phyloP scores from a whole-genome alignment of 192 early-diverging fungal species.

The Coemansia sp. region DNA sequence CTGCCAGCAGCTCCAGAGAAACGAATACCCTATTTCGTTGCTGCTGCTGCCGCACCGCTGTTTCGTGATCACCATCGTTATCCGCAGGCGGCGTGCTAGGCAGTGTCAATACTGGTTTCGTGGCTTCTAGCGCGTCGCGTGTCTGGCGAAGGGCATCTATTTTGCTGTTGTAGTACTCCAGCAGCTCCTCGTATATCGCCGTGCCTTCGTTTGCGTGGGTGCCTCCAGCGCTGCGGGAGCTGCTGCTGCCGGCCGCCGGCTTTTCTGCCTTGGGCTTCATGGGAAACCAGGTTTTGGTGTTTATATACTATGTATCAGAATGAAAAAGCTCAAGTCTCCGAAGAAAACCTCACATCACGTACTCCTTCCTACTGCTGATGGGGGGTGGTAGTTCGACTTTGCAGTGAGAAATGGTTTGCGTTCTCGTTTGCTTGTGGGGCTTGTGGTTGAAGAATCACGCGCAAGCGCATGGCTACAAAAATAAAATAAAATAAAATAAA shows the following conservation, averaged over 20 bases:
- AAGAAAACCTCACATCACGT: no score
- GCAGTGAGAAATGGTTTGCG: background rate
- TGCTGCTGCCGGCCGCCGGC: background rate
- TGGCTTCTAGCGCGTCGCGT: constrained; percentile 37
- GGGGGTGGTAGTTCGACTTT: no score
- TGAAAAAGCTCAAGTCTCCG: no score
- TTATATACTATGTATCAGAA: background rate
- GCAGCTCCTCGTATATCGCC: constrained; percentile 45
- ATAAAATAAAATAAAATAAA: no score
- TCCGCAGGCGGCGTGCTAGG: constrained; percentile 15
- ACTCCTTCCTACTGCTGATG: no score
- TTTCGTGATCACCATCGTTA: constrained; percentile 1
- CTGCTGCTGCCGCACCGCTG: background rate
- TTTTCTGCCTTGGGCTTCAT: constrained; percentile 19
- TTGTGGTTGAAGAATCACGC: background rate
- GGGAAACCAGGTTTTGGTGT: background rate
- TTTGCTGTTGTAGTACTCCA: constrained; percentile 42
- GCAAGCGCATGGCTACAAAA: background rate
- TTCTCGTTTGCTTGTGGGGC: background rate
- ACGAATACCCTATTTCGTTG: constrained; percentile 34
- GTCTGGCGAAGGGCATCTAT: constrained; percentile 36
- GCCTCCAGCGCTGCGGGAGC: background rate
- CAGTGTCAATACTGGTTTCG: constrained; percentile 26
- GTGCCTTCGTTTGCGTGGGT: constrained; percentile 5
- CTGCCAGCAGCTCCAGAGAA: constrained; percentile 48